Base-by-base conservation (phyloP, 441 rosid species). In the Erodium chrysanthum region DNA sequence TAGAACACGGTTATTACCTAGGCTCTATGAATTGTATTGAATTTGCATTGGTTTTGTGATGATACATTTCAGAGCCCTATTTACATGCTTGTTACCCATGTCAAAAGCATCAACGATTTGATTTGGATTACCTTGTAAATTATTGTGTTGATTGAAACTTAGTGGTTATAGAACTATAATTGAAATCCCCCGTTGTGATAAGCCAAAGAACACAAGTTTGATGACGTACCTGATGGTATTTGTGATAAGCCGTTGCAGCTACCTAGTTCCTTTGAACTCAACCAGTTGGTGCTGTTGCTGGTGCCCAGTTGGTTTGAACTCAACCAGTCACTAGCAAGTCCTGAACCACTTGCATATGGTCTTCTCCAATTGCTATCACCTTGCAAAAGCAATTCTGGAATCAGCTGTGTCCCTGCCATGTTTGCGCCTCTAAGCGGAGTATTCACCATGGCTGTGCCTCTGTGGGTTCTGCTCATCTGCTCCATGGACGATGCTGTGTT, bases 221-320 rank as follows among this genome's bases (percentile, higher is more conserved):
- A 69, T 61, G 31, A 79, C 90, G 84, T 76, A 84, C 91, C 71
- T 22, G 66, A 79, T 20, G 79, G 73, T 37, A 50, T 68, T 54
- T 80, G 83, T 68, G 70, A 73, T 62, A 66, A 75, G 50, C 31
- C 22, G 22, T 48, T 67, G 40, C 44, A 52, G 33, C 27, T 66
- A 9, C 56, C 46, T 15, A 22, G 52, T 42, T 48, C 18, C 59
- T 42, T 66, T 35, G 33, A 40, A 42, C 17, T 73, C 15, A 80
- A 75, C 79, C 70, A 46, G 22, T 64, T 44, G 52, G 2, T 44
- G 15, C 22, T 35, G 52, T 40, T 66, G 27, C 18, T 8, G 10
- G 56, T 66, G 9, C 56, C 46, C 56, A 22, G 52, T 42, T 23
- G 56, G 68, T 42, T 66, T 35, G 33, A 20, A 22, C 18, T 70